Conservation (phyloP, 1,284 basidiomycete genomes). For the Cystobasidium slooffiae region DNA sequence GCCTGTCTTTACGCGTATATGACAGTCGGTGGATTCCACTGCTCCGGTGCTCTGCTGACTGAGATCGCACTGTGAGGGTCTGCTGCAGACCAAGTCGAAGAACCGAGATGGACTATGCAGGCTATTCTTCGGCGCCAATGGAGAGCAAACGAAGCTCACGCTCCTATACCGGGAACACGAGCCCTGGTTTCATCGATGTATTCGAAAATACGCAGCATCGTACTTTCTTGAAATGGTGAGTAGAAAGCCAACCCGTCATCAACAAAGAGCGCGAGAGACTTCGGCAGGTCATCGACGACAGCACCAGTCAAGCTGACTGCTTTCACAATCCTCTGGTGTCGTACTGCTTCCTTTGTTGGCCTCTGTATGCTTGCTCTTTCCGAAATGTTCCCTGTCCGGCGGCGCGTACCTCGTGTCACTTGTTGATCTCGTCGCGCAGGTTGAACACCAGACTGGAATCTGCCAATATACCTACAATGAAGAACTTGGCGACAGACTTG, state of each 20-base stretch:
- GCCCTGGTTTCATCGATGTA: conserved; percentile 29
- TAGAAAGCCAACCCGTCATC: not conserved
- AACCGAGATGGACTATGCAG: conserved; percentile 5
- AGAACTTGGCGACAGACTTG: conserved; percentile 83
- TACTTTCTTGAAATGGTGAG: conserved; percentile 43
- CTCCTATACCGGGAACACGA: conserved; percentile 23
- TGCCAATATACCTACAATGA: conserved; percentile 85
- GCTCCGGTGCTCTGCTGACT: no score
- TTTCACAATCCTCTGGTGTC: no score
- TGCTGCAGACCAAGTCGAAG: conserved; percentile 4
- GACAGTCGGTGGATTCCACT: no score
- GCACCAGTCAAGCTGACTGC: no score
- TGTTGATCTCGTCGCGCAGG: conserved; percentile 61
- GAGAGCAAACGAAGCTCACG: conserved; percentile 43
- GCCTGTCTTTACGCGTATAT: no score
- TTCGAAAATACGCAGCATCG: conserved; percentile 41
- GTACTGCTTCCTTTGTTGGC: no score
- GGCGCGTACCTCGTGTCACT: not conserved
- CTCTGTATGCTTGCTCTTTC: not conserved
- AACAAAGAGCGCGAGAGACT: no score
- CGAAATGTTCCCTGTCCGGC: not conserved
- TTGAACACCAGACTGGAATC: conserved; percentile 92
- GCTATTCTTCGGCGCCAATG: conserved; percentile 27
- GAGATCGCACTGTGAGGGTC: not conserved
- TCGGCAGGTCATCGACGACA: no score